Evolutionary conservation across 495 filamentous ascomycete genomes (phyloP).

Genomic region (Entonaema liquescens): DNA sequence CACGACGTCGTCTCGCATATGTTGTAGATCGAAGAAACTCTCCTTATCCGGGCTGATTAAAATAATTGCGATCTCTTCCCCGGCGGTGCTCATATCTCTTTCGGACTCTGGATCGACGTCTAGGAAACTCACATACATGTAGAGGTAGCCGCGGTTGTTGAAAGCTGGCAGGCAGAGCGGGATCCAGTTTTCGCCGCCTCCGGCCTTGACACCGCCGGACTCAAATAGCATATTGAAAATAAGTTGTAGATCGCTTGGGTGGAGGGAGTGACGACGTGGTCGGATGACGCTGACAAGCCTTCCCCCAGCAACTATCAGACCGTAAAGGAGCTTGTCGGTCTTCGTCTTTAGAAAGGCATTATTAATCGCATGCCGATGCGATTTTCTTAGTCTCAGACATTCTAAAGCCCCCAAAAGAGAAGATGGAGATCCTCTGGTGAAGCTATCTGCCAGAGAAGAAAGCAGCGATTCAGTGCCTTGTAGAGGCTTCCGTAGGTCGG

Average conservation of each 20-base stretch:
- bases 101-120: constrained; percentile 48
- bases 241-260: constrained; percentile 93
- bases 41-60: constrained; percentile 94
- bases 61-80: constrained; percentile 84
- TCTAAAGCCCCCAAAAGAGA: constrained; percentile 89
- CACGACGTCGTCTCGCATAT: constrained; percentile 84
- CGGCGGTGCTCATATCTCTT: constrained; percentile 42
- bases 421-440: constrained; percentile 90
- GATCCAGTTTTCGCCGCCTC: constrained; percentile 96
- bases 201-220: constrained; percentile 81
- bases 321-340: constrained; percentile 82
- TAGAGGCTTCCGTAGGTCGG: constrained; percentile 89
- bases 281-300: constrained; percentile 92
- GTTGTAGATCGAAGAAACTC: constrained; percentile 86
- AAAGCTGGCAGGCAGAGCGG: constrained; percentile 96
- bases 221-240: constrained; percentile 99
- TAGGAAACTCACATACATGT: constrained; percentile 98
- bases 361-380: constrained; percentile 86
- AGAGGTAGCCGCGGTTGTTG: constrained; percentile 96
- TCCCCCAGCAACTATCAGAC: constrained; percentile 92
- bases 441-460: constrained; percentile 90
- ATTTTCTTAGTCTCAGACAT: constrained; percentile 86
- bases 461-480: constrained; percentile 92
- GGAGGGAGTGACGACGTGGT: constrained; percentile 93
- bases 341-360: constrained; percentile 82